Conservation (phyloP, 2,329 filamentous ascomycete genomes). For the Ophidiomyces ophidiicola region DNA sequence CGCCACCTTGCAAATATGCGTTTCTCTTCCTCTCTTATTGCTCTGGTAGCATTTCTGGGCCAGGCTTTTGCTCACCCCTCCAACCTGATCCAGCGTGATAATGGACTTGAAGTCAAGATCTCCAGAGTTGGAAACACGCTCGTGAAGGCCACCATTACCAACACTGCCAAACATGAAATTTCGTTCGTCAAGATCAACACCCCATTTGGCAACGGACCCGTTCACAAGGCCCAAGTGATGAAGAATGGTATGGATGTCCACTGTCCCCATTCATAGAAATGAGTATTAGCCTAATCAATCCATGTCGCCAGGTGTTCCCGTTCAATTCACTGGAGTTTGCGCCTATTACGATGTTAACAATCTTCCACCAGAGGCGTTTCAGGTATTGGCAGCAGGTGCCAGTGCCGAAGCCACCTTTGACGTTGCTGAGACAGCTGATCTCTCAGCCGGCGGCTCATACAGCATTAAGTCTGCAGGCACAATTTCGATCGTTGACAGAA, state of each 20-base stretch:
- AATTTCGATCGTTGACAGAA: conserved; percentile 45
- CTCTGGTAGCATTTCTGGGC: conserved; percentile 2
- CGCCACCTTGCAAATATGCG: too few relatives aligned
- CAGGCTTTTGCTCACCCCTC: conserved; percentile 3
- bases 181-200: conserved; percentile 30
- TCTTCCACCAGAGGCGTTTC: conserved; percentile 24
- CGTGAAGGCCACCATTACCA: conserved; percentile 28
- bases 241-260: conserved; percentile 20
- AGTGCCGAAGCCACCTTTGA: conserved; percentile 25
- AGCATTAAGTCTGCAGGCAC: conserved; percentile 45
- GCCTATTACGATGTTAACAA: conserved; percentile 20
- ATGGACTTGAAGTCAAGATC: conserved; percentile 24
- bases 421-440: conserved; percentile 29
- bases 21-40: conserved; percentile 2
- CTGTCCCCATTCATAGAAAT: too few relatives aligned
- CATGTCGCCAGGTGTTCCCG: conserved; percentile 18
- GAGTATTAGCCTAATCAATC: conserved; percentile 5
- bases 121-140: conserved; percentile 23
- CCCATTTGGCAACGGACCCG: conserved; percentile 25
- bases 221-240: conserved; percentile 28
- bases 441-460: conserved; percentile 41
- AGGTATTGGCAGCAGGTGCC: conserved; percentile 22
- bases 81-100: conserved; percentile 16
- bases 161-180: conserved; percentile 24
- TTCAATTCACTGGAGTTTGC: conserved; percentile 26